Percentiles rank a stretch among this genome's conserved stretches.
Conservation (phyloP, 2,329 filamentous ascomycete species). For the Verticillium nubilum region DNA sequence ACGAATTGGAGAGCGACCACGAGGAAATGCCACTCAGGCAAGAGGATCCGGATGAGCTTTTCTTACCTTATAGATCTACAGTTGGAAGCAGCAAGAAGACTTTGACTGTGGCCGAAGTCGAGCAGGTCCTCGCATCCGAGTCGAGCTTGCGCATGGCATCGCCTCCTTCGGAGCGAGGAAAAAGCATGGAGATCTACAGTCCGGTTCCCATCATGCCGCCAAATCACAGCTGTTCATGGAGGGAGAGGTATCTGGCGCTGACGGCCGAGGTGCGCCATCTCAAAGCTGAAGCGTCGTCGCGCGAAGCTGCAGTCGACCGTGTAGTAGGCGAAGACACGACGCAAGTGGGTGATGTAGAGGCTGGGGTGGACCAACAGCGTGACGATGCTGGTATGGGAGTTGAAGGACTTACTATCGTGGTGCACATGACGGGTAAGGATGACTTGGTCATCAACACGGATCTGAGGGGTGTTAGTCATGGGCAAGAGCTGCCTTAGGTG, state of each 20-base stretch:
- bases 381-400: constrained; percentile 33
- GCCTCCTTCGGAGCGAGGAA: not conserved
- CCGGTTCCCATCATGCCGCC: constrained; percentile 28
- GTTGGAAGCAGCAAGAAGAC: not conserved
- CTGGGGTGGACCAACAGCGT: constrained; percentile 15
- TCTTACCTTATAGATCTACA: not conserved
- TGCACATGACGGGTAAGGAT: constrained; percentile 43
- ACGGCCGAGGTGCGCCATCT: constrained; percentile 34
- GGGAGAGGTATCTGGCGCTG: constrained; percentile 33
- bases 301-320: constrained; percentile 9
- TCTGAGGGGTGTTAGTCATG: constrained; percentile 18
- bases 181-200: constrained; percentile 19
- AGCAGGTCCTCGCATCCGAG: not conserved
- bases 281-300: constrained; percentile 29
- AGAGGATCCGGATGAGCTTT: not conserved
- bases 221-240: constrained; percentile 37
- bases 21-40: not conserved
- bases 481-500: not conserved
- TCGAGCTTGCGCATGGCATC: not conserved
- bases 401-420: constrained; percentile 43
- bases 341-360: constrained; percentile 10
- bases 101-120: not conserved
- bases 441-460: constrained; percentile 48
- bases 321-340: constrained; percentile 7
- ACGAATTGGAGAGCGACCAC: not conserved